These are phyloP conservation scores for Chaetoscypha palmicola DNA, from an alignment of 2,329 filamentous ascomycete species.

Conservation along the genomic window DNA sequence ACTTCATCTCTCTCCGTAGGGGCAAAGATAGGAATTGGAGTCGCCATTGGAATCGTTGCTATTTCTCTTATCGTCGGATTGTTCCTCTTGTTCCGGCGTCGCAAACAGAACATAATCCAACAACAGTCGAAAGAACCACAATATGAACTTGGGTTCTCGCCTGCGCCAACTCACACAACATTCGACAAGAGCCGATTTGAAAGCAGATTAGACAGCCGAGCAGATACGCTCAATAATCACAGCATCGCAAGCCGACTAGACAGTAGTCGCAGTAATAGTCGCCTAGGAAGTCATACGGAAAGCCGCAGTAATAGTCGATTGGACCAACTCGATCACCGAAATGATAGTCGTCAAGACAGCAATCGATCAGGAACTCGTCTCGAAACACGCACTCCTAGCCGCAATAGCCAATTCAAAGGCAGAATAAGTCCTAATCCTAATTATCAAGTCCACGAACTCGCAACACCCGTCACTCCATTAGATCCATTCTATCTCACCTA, in stretches of 20 bases:
- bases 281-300: conserved; percentile 1
- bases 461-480: neutral
- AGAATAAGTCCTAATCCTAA: conserved; percentile 1
- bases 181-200: conserved; percentile 1
- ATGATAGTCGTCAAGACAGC: conserved; percentile 1
- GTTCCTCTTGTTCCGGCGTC: conserved; percentile 30
- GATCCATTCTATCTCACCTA: conserved; percentile 2
- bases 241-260: conserved; percentile 1
- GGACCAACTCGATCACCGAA: neutral
- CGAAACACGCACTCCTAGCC: neutral
- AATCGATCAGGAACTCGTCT: neutral
- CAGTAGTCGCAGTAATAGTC: conserved; percentile 4
- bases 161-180: conserved; percentile 7
- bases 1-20: conserved; percentile 7
- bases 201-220: neutral
- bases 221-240: conserved; percentile 1
- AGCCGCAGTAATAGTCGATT: conserved; percentile 6
- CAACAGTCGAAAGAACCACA: neutral
- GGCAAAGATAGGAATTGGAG: conserved; percentile 24
- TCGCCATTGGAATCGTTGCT: conserved; percentile 29
- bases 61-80: conserved; percentile 23
- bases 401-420: conserved; percentile 1
- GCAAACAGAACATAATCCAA: conserved; percentile 8
- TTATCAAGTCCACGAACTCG: conserved; percentile 5
- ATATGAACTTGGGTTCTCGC: conserved; percentile 8